Evolutionary conservation across 2,329 filamentous ascomycete genomes (phyloP), one percentile per base, ranked within the genome.

Genomic region (Rosellinia necatrix): DNA sequence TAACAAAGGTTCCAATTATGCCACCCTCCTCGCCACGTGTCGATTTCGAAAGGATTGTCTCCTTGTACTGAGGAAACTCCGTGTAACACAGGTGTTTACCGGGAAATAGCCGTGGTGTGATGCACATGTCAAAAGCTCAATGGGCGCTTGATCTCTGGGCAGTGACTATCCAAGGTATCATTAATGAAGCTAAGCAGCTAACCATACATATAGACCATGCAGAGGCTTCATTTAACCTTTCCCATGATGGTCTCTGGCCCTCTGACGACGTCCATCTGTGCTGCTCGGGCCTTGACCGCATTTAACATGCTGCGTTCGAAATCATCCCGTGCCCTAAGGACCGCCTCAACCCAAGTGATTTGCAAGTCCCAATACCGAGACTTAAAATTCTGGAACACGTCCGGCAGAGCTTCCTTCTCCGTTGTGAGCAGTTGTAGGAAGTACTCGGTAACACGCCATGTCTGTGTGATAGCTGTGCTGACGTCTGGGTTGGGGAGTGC

Each of bases 171-270:
- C 41, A 55, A 60, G 60, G 60, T 60, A 58, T 60, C 58, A 58
- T 62, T 56, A 47, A 42, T 37, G 46, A 53, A 49, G 32, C 48
- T 56, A 38, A 3, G 38, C 17, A 12, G 27, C 32, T 44, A 42
- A 56, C 30, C 49, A 56, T 56, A 63, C 47, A 55, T 30, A 54
- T 59, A 46, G 51, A 35, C 25, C 17, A 29, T n/a, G 32, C 24
- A 13, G 15, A 50, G 15, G 30, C 19, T 9, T 53, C 68, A 96
- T 75, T 92, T 94, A 44, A 97, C 85, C 75, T 91, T 93, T 60
- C 90, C 87, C 93, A 99, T 97, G 60, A 99, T 90, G 2, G 94
- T 97, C 75, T 97, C 93, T 15, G 84, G 75, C 0, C 91, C 92
- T 60, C 92, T 83, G 60, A 89, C 87, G 1, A 92, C 86, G 56